Conservation (phyloP, 2,329 filamentous ascomycete genomes). For the Diaporthe humulicola region DNA sequence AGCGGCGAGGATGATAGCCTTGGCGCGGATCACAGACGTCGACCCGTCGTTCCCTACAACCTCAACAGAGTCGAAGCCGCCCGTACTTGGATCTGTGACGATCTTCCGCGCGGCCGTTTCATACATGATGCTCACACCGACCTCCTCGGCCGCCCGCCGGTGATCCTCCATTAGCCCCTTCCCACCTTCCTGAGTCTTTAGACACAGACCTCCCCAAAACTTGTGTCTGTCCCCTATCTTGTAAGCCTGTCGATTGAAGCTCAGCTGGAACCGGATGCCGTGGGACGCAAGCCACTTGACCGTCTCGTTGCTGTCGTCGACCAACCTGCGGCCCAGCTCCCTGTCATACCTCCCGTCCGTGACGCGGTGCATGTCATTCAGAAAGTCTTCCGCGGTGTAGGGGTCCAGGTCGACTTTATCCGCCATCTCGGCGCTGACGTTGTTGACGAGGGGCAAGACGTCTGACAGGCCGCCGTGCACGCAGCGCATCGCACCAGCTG, state of each 20-base stretch:
- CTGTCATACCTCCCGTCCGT: conserved; percentile 66
- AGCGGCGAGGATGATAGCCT: conserved; percentile 66
- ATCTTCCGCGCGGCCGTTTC: conserved; percentile 60
- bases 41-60: conserved; percentile 44
- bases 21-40: conserved; percentile 48
- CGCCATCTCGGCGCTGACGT: conserved; percentile 61
- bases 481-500: conserved; percentile 73
- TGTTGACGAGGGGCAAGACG: conserved; percentile 72
- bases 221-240: conserved; percentile 70
- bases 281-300: conserved; percentile 68
- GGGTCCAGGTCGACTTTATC: conserved; percentile 68
- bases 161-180: conserved; percentile 69
- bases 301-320: conserved; percentile 63
- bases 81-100: conserved; percentile 47
- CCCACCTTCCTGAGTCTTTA: conserved; percentile 71
- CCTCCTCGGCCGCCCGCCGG: conserved; percentile 54
- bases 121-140: conserved; percentile 60
- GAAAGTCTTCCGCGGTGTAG: conserved; percentile 69
- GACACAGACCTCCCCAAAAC: conserved; percentile 76
- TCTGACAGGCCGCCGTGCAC: conserved; percentile 68
- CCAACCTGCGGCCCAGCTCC: conserved; percentile 60
- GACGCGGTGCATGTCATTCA: conserved; percentile 68
- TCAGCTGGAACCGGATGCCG: conserved; percentile 70
- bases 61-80: conserved; percentile 50
- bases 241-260: conserved; percentile 76